Percentiles rank a stretch among this genome's conserved stretches.
These are phyloP conservation scores for Penicillium brevicompactum DNA, from an alignment of 2,329 filamentous ascomycete genomes.

Conservation along the genomic window DNA sequence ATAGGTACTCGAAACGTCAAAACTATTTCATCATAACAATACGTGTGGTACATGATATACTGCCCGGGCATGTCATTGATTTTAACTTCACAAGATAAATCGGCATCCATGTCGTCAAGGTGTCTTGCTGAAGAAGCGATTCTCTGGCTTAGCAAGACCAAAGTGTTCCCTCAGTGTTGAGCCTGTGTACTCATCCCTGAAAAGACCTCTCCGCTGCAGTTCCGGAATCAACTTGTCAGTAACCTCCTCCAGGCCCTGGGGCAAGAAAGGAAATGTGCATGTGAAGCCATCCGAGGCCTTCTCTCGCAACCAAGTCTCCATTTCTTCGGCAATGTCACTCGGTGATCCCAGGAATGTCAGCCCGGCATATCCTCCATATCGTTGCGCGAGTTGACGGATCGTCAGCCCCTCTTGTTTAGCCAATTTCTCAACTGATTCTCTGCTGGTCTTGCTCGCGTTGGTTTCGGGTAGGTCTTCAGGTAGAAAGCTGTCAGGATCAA, in stretches of 20 bases:
- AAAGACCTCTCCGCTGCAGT: constrained; percentile 54
- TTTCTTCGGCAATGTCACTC: constrained; percentile 52
- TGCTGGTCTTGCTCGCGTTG: constrained; percentile 56
- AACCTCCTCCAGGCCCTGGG: constrained; percentile 55
- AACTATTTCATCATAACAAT: no score
- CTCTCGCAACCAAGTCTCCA: constrained; percentile 51
- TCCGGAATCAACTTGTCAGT: constrained; percentile 52
- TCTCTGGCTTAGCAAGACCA: constrained; percentile 52
- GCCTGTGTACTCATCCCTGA: constrained; percentile 56
- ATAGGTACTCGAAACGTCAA: no score
- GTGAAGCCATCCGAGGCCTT: constrained; percentile 57
- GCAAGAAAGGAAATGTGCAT: constrained; percentile 53
- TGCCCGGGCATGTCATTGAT: no score
- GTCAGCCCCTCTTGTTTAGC: constrained; percentile 51
- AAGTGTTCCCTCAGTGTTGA: constrained; percentile 58
- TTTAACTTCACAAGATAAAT: no score
- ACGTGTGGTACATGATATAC: no score
- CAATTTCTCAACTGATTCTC: constrained; percentile 49
- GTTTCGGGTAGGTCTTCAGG: constrained; percentile 55
- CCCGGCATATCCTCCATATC: constrained; percentile 54
- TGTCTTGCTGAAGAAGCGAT: constrained; percentile 39
- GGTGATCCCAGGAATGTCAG: constrained; percentile 56
- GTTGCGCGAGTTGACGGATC: constrained; percentile 54
- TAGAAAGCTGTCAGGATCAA: constrained; percentile 54
- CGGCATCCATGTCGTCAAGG: background rate